A percentile compares a stretch with the other conserved stretches of the same genome.
phyloP scores from a whole-genome alignment of 345 rosid genomes.

The Hibiscus mutabilis region DNA sequence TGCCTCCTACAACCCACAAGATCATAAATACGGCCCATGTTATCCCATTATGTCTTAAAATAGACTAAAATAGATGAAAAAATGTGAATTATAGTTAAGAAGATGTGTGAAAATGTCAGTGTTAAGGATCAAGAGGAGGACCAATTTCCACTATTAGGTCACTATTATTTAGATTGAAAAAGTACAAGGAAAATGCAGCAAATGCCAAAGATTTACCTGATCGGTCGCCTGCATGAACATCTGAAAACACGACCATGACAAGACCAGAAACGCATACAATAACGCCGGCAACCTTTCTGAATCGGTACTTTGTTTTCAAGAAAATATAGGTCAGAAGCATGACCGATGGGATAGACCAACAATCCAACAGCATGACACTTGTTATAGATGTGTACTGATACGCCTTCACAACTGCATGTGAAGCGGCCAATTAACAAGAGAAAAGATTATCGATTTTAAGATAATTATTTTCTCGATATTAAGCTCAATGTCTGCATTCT shows the following conservation, averaged over 20 bases:
- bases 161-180: background rate
- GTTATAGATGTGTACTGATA: conserved; percentile 82
- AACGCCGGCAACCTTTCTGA: conserved; percentile 74
- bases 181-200: background rate
- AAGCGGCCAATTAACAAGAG: conserved; percentile 9
- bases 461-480: background rate
- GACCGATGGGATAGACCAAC: conserved; percentile 89
- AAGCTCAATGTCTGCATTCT: background rate
- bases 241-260: conserved; percentile 78
- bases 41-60: too few relatives aligned
- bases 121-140: background rate
- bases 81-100: background rate
- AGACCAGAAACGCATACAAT: conserved; percentile 71
- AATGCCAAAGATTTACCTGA: conserved; percentile 39
- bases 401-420: conserved; percentile 77
- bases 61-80: too few relatives aligned
- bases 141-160: background rate
- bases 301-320: conserved; percentile 68
- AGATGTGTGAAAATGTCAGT: background rate
- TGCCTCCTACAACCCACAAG: conserved; percentile 43
- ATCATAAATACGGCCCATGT: too few relatives aligned
- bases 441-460: conserved; percentile 1
- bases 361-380: conserved; percentile 91
- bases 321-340: conserved; percentile 78
- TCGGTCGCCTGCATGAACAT: conserved; percentile 72